Evolutionary conservation across 1,284 basidiomycete genomes (phyloP).

Genomic region (Cerioporus squamosus): DNA sequence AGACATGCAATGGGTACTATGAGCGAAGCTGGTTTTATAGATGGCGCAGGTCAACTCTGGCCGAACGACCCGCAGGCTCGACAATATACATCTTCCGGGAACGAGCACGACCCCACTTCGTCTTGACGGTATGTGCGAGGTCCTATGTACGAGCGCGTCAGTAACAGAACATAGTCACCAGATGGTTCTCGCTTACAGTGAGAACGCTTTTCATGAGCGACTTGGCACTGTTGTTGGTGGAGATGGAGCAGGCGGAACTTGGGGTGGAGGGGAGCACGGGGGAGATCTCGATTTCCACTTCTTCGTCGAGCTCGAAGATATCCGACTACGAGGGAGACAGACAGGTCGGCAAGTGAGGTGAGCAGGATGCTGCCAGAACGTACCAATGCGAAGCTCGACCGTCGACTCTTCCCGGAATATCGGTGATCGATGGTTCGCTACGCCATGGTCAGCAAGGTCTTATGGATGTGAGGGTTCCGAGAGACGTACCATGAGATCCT

Average conservation of each 20-base stretch:
- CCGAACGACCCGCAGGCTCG: background rate
- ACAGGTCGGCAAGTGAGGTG: background rate
- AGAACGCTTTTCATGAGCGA: slow-evolving; percentile 18
- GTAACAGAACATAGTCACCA: background rate
- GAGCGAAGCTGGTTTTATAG: background rate
- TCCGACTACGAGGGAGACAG: slow-evolving; percentile 21
- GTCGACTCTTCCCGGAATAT: slow-evolving; percentile 7
- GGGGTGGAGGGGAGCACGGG: slow-evolving; percentile 44
- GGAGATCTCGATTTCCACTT: slow-evolving; percentile 61
- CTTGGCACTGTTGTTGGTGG: slow-evolving; percentile 14
- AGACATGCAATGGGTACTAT: background rate
- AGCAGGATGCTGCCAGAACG: background rate
- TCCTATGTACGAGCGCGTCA: slow-evolving; percentile 11
- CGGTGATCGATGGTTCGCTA: slow-evolving; percentile 28
- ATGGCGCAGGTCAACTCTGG: background rate
- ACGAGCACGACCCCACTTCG: slow-evolving; percentile 6
- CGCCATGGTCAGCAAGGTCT: background rate
- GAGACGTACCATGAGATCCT: slow-evolving; percentile 19
- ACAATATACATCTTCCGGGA: slow-evolving; percentile 12
- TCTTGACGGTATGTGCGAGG: slow-evolving; percentile 11
- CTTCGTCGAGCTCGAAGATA: slow-evolving; percentile 36
- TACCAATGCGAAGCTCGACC: slow-evolving; percentile 29
- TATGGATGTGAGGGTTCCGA: background rate
- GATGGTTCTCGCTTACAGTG: slow-evolving; percentile 3
- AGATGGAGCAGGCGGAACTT: slow-evolving; percentile 37